Base-by-base conservation (phyloP, 495 filamentous ascomycete species). In the Lasiosphaeria miniovina region DNA sequence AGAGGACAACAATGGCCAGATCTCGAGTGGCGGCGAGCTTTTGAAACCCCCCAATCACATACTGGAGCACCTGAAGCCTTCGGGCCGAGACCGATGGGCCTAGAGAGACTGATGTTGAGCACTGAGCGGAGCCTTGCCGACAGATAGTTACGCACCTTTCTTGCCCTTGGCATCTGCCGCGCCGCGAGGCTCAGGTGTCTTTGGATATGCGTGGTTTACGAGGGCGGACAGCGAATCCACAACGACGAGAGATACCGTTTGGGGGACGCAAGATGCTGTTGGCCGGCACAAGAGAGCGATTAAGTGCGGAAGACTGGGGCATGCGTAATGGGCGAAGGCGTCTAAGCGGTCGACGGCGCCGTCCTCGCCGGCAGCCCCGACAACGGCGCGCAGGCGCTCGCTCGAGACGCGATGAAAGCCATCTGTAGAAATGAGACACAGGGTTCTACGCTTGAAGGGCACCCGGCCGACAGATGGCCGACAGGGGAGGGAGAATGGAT, bases 191-290 rank as follows among this genome's bases (percentile, higher is more conserved):
- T 64, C 70, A 34, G 62, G 64, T 4, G 59, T 70, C 57, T 67
- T 77, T 8, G 86, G 87, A 55, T 92, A 92, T 45, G 91, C 87
- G 52, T 86, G 79, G 55, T 86, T 85, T 61, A 94, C 78, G n/a
- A 89, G 75, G 12, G 83, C 84, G 8, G 90, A 90, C 15, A 94
- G 71, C 1, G 86, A 86, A 68, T 94, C 90, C 63, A 96, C 75
- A 9, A 95, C 79, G n/a, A 96, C 63, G 1, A 96, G 77, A 17
- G 72, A 77, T 4, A 87, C 88, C 32, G 75, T 71, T 36, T 66
- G 60, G 0, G 86, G 85, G 14, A 90, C 81, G 67, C 89, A 86
- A 31, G 67, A 67, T 12, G 77, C 62, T 3, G 83, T 81, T 17
- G 88, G 84, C 57, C 86, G 83, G 36, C 83, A 73, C 36, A 96